Base-by-base conservation (phyloP, 2,329 filamentous ascomycete genomes). In the Penicillium italicum region DNA sequence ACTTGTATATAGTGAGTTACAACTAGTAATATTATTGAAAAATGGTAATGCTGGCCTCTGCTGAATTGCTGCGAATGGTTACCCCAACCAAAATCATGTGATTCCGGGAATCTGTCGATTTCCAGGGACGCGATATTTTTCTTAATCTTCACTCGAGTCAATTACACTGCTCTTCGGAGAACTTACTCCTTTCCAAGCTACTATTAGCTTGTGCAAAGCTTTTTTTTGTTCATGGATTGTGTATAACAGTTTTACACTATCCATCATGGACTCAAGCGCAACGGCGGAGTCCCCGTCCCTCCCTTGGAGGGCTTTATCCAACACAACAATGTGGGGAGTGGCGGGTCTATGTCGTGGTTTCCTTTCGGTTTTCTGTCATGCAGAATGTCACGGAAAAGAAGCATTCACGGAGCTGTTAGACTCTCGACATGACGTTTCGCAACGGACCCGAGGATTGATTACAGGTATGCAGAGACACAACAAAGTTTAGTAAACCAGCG, bases 341-440 rank as follows among this genome's bases (percentile, higher is more conserved):
- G 88, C 86, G 45, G 74, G 85, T 28, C 62, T 95, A 7, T 90
- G 85, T 54, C 84, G 89, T 58, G 80, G 78, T 2, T 97, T 97
- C 69, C 76, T 97, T 41, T 88, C 85, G 62, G 84, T 83, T 0
- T 73, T 93, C 59, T 95, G 89, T 72, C 82, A 80, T 26, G 85
- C 91, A 44, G 86, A 97, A 71, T 84, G 90, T 5, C 81, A 85
- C 65, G 93, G 93, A 1, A 77, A 95, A 58, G 85, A 91, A 45
- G 76, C 80, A 11, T 94, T 99, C 62, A 76, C 94, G 34, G 79
- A 85, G 47, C 76, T 93, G 5, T 76, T 97, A 36, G 91, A 97
- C 65, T 81, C 83, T 62, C 83, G 93, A 58, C 80, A 81, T 63
- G 82, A 92, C 71, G 77, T 84, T 4, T 80, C 83, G 40, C 80